phyloP scores from a whole-genome alignment of 2,329 filamentous ascomycete species.

The Hawksworthiomyces lignivorus region DNA sequence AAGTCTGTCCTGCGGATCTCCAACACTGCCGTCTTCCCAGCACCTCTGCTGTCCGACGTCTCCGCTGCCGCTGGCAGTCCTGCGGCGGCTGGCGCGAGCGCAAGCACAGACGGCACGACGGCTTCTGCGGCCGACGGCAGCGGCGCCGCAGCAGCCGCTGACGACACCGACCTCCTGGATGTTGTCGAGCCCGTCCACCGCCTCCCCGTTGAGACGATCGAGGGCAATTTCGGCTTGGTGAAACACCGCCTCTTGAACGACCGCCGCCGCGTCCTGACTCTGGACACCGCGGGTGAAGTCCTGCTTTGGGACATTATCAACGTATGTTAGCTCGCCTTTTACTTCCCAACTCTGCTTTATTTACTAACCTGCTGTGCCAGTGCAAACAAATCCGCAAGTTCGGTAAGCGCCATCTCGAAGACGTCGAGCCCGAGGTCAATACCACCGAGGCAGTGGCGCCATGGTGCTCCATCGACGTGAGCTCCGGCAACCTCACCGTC shows the following conservation, averaged over 20 bases:
- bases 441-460: constrained; percentile 84
- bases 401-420: constrained; percentile 87
- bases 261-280: constrained; percentile 75
- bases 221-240: constrained; percentile 89
- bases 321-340: constrained; percentile 43
- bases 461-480: constrained; percentile 92
- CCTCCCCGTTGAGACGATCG: constrained; percentile 71
- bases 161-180: constrained; percentile 40
- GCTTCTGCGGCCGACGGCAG: constrained; percentile 41
- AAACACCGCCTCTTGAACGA: constrained; percentile 92
- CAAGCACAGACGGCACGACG: constrained; percentile 50
- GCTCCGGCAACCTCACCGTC: constrained; percentile 85
- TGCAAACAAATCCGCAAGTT: constrained; percentile 86
- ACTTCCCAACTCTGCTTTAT: neutral
- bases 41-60: constrained; percentile 44
- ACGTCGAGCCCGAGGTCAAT: constrained; percentile 80
- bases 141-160: constrained; percentile 50
- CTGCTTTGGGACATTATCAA: constrained; percentile 89
- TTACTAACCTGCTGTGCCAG: constrained; percentile 54
- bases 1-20: constrained; percentile 76
- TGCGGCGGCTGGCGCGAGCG: constrained; percentile 29
- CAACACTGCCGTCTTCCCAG: constrained; percentile 71
- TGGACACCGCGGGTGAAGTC: constrained; percentile 93
- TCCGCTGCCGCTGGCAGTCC: constrained; percentile 26
- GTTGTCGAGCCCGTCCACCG: constrained; percentile 56